Base-by-base conservation (phyloP, 768 basidiomycete species). In the Tulasnella calospora region DNA sequence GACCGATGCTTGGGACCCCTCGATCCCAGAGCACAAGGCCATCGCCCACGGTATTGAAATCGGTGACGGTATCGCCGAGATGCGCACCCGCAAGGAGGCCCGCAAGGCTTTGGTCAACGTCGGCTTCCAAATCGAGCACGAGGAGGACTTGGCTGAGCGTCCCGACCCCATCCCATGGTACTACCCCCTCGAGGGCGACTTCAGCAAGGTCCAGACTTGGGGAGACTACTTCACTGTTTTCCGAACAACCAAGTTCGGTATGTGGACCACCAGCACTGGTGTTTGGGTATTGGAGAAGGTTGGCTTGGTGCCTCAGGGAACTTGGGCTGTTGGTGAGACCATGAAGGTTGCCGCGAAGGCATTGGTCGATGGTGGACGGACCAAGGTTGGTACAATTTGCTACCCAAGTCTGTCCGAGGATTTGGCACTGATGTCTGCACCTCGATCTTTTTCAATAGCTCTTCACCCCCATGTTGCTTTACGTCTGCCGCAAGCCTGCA, bases 31-130 rank as follows among this genome's bases (percentile, higher is more conserved):
- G 76, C 97, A 99, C 89, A 96, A 96, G 86, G 89, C 89, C 69
- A 90, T 99, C 78, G 94, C 94, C 17, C 96, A 98, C 86, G 89
- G 89, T 79, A 92, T 98, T 80, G 96, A 98, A 84, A 87, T 98
- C 78, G 97, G 98, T 30, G 95, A 97, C 83, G 98, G 98, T 77
- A 98, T 99, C 82, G 95, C 98, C 27, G 94, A 98, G 86, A 98
- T 99, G 97, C 92, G 98, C 7, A 90, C 90, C 47, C 85, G 95
- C 71, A 83, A 85, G 38, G 84, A 87, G 73, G 91, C 94, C 0
- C 90, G 93, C 78, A 84, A 92, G 79, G 98, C 97, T 0, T 85
- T 99, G 79, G 86, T 89, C 82, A 87, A 86, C 2, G 96, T 97
- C 76, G 98, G 97, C 27, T 95, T 98, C 87, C 84, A 90, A 82